Evolutionary conservation across 805 yeast species (phyloP).

Genomic region (Metschnikowia dekortorum): DNA sequence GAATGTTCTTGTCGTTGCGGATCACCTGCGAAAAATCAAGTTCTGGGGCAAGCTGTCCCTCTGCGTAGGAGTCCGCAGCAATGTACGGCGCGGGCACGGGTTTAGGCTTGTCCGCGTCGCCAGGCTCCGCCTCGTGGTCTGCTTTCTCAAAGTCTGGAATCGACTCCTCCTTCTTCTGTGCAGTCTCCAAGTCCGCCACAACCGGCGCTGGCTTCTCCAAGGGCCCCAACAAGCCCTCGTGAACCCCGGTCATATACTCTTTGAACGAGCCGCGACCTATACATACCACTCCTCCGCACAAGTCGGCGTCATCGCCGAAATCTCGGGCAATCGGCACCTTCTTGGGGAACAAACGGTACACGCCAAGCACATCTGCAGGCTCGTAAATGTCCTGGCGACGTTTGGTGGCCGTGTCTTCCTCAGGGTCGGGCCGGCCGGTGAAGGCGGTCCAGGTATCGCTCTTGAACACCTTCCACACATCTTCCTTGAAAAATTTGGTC

Average conservation of each 20-base stretch:
- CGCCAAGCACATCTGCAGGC: slow-evolving; percentile 52
- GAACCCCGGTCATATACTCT: slow-evolving; percentile 85
- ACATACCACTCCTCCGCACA: slow-evolving; percentile 82
- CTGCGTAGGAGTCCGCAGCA: slow-evolving; percentile 50
- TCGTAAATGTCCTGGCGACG: slow-evolving; percentile 35
- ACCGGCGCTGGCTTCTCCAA: slow-evolving; percentile 45
- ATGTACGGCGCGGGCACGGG: slow-evolving; percentile 67
- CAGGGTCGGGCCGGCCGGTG: slow-evolving; percentile 3
- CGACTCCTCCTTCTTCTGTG: slow-evolving; percentile 8
- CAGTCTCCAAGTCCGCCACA: slow-evolving; percentile 11
- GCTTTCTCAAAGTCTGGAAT: slow-evolving; percentile 18
- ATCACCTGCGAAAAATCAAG: slow-evolving; percentile 34
- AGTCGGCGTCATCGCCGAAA: slow-evolving; percentile 34
- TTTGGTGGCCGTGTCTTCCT: neutral
- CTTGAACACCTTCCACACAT: slow-evolving; percentile 10
- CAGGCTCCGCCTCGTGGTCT: slow-evolving; percentile 16
- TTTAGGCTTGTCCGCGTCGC: slow-evolving; percentile 20
- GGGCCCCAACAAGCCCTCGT: slow-evolving; percentile 94
- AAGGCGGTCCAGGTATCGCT: slow-evolving; percentile 1
- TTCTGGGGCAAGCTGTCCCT: slow-evolving; percentile 57
- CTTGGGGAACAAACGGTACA: slow-evolving; percentile 35
- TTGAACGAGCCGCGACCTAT: slow-evolving; percentile 95
- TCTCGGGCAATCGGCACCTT: slow-evolving; percentile 37
- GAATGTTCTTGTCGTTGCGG: slow-evolving; percentile 37
- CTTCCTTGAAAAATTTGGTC: slow-evolving; percentile 24